Evolutionary conservation across 1,139 yeast genomes (phyloP), one percentile per base, ranked within the genome.

Genomic region (Geotrichum bryndzae): DNA sequence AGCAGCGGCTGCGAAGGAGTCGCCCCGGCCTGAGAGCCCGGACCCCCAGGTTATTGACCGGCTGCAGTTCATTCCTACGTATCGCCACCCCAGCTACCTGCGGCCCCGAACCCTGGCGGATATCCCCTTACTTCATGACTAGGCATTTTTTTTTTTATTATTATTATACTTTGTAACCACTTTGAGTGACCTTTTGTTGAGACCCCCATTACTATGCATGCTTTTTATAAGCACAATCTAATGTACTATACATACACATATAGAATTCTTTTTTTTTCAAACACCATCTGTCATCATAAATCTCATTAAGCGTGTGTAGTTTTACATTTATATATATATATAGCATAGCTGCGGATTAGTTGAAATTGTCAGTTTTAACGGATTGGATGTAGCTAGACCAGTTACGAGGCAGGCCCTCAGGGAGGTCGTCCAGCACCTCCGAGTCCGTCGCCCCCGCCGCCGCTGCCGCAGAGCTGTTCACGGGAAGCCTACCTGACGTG

Each of bases 361-460:
- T 38, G 18, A 38, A 38, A n/a, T 38, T 38, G 18, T 38, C 18
- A 38, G 45, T 38, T n/a, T 38, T 38, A 18, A 38, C 45, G 6
- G 45, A 38, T 5, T 38, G 45, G 31, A 50, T 22, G 31, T 56
- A 51, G 18, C 59, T 50, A 51, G 48, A 35, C 59, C 59, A 56
- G 25, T 56, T 54, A 27, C 50, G 48, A n/a, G 45, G 45, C 45
- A 38, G 18, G 45, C 45, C 45, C 45, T 38, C 45, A 18, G 18
- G 18, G 18, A 38, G 45, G 6, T 38, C 45, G 45, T 38, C 45
- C 5, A n/a, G 45, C 15, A 38, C 45, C 15, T 38, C 45, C 18
- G 45, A 4, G 18, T 18, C 45, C 2, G 45, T 18, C 4, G 18
- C n/a, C 5, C 18, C 6, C 4, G 45, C 18, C 5, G 45, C n/a